A percentile compares a stretch with the other conserved stretches of the same genome.
Evolutionary conservation across 352 stramenopile species (phyloP).

Genomic region (Phytopythium vexans): DNA sequence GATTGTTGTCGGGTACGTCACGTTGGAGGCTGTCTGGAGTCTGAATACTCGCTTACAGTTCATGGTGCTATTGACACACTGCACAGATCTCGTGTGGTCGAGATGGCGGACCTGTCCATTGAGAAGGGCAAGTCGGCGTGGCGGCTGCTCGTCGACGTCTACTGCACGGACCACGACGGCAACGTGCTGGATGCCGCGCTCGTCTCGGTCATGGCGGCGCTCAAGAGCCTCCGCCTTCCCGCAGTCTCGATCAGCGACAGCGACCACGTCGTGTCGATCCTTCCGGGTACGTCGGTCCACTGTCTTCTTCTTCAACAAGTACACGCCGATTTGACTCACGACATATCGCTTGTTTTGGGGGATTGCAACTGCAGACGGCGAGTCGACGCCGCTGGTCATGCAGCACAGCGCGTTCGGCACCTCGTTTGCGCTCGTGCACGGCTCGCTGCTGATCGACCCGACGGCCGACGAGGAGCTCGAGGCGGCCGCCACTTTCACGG

Average conservation of each 20-base stretch:
- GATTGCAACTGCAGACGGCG: slow-evolving; percentile 31
- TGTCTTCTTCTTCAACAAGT: not conserved
- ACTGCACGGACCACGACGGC: slow-evolving; percentile 79
- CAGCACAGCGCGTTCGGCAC: slow-evolving; percentile 62
- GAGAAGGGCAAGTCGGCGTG: slow-evolving; percentile 72
- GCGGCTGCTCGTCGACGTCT: slow-evolving; percentile 81
- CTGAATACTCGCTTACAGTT: too few species aligned
- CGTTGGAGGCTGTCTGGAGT: slow-evolving; percentile 2
- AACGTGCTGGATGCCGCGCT: slow-evolving; percentile 77
- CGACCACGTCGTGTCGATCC: slow-evolving; percentile 70
- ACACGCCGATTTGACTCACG: not conserved
- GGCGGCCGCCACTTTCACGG: slow-evolving; percentile 45
- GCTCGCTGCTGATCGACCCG: slow-evolving; percentile 60
- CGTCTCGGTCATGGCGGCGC: slow-evolving; percentile 63
- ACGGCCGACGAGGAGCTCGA: slow-evolving; percentile 73
- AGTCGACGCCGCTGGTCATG: slow-evolving; percentile 41
- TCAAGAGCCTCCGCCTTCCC: slow-evolving; percentile 61
- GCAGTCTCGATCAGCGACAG: slow-evolving; percentile 57
- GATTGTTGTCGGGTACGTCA: slow-evolving; percentile 59
- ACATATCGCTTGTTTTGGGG: not conserved
- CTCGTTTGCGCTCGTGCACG: slow-evolving; percentile 62
- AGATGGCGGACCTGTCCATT: slow-evolving; percentile 77
- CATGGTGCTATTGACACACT: not conserved
- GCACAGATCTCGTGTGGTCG: slow-evolving; percentile 62
- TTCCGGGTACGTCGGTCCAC: slow-evolving; percentile 32